Evolutionary conservation across 345 rosid species (phyloP).

Genomic region (Litchi chinensis): DNA sequence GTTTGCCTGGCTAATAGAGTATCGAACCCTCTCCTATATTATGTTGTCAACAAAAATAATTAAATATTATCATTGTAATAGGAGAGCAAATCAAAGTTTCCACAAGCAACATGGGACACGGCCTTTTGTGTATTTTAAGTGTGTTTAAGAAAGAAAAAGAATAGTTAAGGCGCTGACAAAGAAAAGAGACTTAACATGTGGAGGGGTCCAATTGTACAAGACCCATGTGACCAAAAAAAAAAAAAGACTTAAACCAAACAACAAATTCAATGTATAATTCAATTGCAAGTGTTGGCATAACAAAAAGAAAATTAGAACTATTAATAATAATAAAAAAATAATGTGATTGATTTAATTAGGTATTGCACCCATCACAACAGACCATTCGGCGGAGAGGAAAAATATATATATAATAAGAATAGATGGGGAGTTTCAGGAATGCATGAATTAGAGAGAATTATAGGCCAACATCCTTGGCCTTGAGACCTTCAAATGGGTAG

Average conservation of each 20-base stretch:
- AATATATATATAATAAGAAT: neutral
- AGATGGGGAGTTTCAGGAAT: neutral
- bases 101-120: slow-evolving; percentile 26
- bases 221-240: slow-evolving; percentile 48
- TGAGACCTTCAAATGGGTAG: slow-evolving; percentile 22
- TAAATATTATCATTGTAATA: neutral
- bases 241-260: slow-evolving; percentile 8
- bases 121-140: slow-evolving; percentile 22
- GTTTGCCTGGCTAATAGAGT: slow-evolving; percentile 6
- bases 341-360: neutral
- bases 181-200: slow-evolving; percentile 21
- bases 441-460: slow-evolving; percentile 16
- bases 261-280: slow-evolving; percentile 33
- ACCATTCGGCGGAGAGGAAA: slow-evolving; percentile 17
- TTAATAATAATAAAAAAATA: neutral
- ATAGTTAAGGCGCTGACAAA: slow-evolving; percentile 20
- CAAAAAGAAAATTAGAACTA: neutral
- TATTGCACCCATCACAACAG: slow-evolving; percentile 18
- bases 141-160: slow-evolving; percentile 19
- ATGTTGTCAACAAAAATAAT: neutral
- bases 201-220: slow-evolving; percentile 46
- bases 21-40: neutral
- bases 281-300: slow-evolving; percentile 20
- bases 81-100: slow-evolving; percentile 2
- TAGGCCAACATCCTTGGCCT: slow-evolving; percentile 33